Evolutionary conservation across 2,329 filamentous ascomycete species (phyloP).

Genomic region (Graphilbum ipis-grandicollis): DNA sequence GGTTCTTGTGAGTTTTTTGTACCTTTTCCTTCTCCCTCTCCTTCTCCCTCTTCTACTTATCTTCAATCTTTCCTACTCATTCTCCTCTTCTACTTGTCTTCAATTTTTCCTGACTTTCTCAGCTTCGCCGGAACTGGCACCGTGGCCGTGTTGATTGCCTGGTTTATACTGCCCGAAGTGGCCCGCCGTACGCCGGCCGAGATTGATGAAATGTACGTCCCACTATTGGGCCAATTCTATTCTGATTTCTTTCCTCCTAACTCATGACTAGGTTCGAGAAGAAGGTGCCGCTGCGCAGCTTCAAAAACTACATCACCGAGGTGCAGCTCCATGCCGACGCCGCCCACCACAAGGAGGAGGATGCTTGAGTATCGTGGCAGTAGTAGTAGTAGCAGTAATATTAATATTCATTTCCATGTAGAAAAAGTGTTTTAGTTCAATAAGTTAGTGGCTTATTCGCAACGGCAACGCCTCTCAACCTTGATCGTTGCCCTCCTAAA

Average conservation of each 20-base stretch:
- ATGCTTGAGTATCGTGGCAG: too few species aligned
- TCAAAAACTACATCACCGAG: conserved; percentile 5
- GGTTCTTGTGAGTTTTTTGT: conserved; percentile 20
- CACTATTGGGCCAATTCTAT: too few species aligned
- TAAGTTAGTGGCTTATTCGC: too few species aligned
- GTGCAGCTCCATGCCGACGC: too few species aligned
- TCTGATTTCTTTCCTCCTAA: not conserved
- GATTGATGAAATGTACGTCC: conserved; percentile 21
- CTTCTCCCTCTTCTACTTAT: not conserved
- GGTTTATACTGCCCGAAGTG: conserved; percentile 20
- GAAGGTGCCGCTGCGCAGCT: conserved; percentile 5
- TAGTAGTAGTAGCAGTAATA: too few species aligned
- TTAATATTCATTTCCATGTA: too few species aligned
- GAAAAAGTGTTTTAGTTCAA: too few species aligned
- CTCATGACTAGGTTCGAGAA: conserved; percentile 2
- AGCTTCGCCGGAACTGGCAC: conserved; percentile 18
- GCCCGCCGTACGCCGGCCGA: conserved; percentile 17
- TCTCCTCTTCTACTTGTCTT: not conserved
- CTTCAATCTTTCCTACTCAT: not conserved
- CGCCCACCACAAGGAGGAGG: too few species aligned
- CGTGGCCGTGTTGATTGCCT: conserved; percentile 15
- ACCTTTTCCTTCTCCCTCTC: not conserved
- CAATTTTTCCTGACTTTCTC: not conserved
- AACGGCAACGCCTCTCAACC: too few species aligned
- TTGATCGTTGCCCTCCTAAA: too few species aligned